These are phyloP conservation scores for Arthrobotrys megalospora DNA, from an alignment of 2,329 filamentous ascomycete species.

Conservation along the genomic window DNA sequence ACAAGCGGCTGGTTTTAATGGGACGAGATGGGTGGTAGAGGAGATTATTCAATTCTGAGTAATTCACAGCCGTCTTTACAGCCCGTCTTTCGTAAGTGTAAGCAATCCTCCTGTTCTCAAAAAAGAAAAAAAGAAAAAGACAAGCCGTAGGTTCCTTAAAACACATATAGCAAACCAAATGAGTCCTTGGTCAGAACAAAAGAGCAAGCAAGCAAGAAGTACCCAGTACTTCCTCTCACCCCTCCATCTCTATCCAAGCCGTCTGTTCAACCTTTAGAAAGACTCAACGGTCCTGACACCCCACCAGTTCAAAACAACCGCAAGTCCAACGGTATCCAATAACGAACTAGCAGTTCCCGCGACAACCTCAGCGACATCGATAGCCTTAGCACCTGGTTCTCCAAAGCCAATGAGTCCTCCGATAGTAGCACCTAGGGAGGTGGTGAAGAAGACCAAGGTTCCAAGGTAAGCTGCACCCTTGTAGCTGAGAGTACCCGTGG, in stretches of 20 bases:
- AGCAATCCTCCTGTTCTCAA: background rate
- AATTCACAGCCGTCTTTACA: constrained; percentile 1
- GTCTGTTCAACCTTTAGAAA: constrained; percentile 30
- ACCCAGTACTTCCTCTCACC: background rate
- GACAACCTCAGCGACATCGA: constrained; percentile 51
- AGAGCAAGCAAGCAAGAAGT: background rate
- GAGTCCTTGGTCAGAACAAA: background rate
- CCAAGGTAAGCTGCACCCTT: constrained; percentile 95
- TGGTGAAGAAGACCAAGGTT: constrained; percentile 48
- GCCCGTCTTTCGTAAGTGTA: background rate
- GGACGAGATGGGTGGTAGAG: background rate
- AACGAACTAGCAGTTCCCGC: constrained; percentile 54
- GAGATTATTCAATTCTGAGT: constrained; percentile 17
- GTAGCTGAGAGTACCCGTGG: constrained; percentile 93
- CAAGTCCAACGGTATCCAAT: constrained; percentile 58
- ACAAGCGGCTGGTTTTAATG: too few relatives aligned
- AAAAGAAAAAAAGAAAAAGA: background rate
- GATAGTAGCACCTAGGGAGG: constrained; percentile 46
- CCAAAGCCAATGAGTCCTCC: constrained; percentile 55
- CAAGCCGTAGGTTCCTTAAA: background rate
- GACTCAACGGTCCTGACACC: constrained; percentile 58
- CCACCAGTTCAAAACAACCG: constrained; percentile 59
- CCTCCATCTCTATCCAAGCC: background rate
- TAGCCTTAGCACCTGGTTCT: constrained; percentile 37
- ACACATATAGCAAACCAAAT: background rate